Percentiles rank a stretch among this genome's conserved stretches.
phyloP scores from a whole-genome alignment of 177 flowering plant genomes.

The Vitis hybrid region DNA sequence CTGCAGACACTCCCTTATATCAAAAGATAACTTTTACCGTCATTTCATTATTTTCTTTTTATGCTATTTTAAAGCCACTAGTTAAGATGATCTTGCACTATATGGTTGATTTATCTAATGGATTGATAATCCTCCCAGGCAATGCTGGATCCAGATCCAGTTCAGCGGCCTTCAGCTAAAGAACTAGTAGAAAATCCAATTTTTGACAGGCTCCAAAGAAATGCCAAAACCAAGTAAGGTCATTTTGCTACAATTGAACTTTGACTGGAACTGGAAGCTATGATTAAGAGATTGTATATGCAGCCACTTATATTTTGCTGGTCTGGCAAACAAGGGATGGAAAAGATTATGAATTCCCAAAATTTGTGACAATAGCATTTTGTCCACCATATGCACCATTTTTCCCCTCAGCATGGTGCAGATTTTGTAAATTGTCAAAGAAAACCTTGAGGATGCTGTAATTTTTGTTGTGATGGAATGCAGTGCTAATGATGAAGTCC shows the following conservation, averaged over 20 bases:
- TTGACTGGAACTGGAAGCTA: constrained; percentile 8
- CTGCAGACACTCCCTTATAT: too few species aligned
- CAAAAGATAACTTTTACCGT: too few species aligned
- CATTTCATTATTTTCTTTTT: background rate
- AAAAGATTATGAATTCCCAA: background rate
- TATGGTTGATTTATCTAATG: constrained; percentile 8
- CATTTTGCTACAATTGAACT: background rate
- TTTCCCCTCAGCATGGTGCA: constrained; percentile 16
- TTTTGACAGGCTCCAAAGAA: constrained; percentile 38
- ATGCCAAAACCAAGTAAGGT: constrained; percentile 22
- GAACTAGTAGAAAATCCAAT: constrained; percentile 65
- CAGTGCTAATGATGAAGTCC: too few species aligned
- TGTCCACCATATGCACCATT: constrained; percentile 7
- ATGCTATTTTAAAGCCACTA: background rate
- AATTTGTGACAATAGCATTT: background rate
- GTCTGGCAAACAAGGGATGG: background rate
- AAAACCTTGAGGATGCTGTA: background rate
- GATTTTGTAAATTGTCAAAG: constrained; percentile 13
- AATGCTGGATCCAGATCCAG: constrained; percentile 89
- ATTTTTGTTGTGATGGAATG: too few species aligned
- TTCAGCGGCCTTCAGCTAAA: constrained; percentile 77
- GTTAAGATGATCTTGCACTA: background rate
- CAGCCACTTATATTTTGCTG: constrained; percentile 4
- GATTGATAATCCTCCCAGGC: constrained; percentile 37
- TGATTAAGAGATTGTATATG: constrained; percentile 7